Conservation (phyloP, 306 rosid genomes). For the Echinosophora koreensis region DNA sequence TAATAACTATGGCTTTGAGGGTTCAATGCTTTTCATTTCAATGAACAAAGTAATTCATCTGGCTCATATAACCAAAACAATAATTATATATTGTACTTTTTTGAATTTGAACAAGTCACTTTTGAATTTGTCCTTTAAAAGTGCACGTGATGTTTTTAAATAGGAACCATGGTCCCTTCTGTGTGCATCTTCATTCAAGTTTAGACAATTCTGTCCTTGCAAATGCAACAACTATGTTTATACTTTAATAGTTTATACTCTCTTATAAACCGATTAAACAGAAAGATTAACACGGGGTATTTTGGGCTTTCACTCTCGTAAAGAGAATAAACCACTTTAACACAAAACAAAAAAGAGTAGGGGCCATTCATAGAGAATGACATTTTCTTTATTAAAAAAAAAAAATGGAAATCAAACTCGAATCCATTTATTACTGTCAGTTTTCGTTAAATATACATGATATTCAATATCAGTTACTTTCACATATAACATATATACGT, state of each 20-base stretch:
- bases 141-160: not conserved
- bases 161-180: not conserved
- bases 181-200: not conserved
- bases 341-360: not conserved
- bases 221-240: not conserved
- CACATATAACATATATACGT: too few species aligned
- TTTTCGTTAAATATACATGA: too few species aligned
- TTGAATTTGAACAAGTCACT: not conserved
- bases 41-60: not conserved
- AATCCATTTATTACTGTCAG: not conserved
- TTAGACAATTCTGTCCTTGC: not conserved
- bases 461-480: too few species aligned
- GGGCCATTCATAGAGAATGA: not conserved
- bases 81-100: not conserved
- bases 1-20: not conserved
- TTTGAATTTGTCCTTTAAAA: not conserved
- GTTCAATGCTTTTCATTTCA: not conserved
- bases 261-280: not conserved
- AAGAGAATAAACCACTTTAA: not conserved
- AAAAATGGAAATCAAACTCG: not conserved
- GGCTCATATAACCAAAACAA: not conserved
- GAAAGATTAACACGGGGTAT: not conserved
- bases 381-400: too few species aligned
- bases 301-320: not conserved
- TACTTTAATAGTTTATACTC: not conserved